phyloP scores from a whole-genome alignment of 768 basidiomycete species.

The Pulveroboletus sp. region DNA sequence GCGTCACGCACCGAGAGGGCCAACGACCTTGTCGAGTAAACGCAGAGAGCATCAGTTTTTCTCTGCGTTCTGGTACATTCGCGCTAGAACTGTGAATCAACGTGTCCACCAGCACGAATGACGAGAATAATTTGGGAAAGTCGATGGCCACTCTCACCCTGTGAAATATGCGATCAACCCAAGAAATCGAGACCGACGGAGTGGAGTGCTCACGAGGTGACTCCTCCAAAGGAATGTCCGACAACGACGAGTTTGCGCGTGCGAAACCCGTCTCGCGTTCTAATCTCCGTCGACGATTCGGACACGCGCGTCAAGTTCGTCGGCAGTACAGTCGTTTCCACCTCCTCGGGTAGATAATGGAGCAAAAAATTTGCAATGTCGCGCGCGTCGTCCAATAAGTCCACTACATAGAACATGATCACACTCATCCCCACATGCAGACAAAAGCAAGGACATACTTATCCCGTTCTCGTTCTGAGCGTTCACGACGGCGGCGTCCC shows the following conservation, averaged over 20 bases:
- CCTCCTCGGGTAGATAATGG: constrained; percentile 54
- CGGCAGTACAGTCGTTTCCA: constrained; percentile 39
- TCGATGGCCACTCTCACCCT: constrained; percentile 65
- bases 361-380: constrained; percentile 76
- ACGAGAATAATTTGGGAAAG: constrained; percentile 63
- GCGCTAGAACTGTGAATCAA: constrained; percentile 44
- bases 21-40: constrained; percentile 59
- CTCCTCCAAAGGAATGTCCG: constrained; percentile 86
- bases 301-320: constrained; percentile 51
- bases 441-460: constrained; percentile 42
- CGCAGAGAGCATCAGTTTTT: constrained; percentile 38
- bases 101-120: constrained; percentile 75
- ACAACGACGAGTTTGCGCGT: constrained; percentile 58
- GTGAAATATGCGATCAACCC: not conserved
- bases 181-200: too few species aligned
- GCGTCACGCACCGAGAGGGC: constrained; percentile 48
- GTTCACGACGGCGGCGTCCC: constrained; percentile 79
- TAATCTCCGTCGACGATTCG: constrained; percentile 35
- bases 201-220: constrained; percentile 53
- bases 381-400: constrained; percentile 74
- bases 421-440: not conserved
- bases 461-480: constrained; percentile 48
- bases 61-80: not conserved
- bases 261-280: constrained; percentile 46
- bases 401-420: constrained; percentile 40